Evolutionary conservation across 768 basidiomycete genomes (phyloP).

Genomic region (Tricholoma sp.): DNA sequence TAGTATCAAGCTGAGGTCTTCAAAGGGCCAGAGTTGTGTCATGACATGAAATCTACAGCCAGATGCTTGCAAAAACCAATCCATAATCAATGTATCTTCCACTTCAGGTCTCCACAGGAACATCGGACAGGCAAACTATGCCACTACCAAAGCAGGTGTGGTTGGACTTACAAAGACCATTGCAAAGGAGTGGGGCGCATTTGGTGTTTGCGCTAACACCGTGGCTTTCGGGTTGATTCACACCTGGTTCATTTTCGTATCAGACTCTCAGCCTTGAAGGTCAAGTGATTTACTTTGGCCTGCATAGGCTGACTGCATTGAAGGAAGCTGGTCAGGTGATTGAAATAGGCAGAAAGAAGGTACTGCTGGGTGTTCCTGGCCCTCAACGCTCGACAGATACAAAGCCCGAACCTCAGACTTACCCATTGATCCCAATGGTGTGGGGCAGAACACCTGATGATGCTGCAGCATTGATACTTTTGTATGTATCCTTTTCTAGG

Average conservation of each 20-base stretch:
- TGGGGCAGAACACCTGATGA: slow-evolving; percentile 70
- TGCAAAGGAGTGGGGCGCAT: slow-evolving; percentile 83
- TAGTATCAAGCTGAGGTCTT: too few species aligned
- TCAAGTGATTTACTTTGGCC: not conserved
- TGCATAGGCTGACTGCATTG: slow-evolving; percentile 60
- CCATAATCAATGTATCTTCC: slow-evolving; percentile 79
- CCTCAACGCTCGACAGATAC: slow-evolving; percentile 32
- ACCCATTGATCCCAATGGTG: slow-evolving; percentile 54
- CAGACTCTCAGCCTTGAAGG: not conserved
- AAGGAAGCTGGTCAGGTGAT: slow-evolving; percentile 76
- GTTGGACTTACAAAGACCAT: slow-evolving; percentile 81
- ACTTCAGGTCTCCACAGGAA: slow-evolving; percentile 83
- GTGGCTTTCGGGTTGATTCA: slow-evolving; percentile 75
- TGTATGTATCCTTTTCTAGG: slow-evolving; percentile 43
- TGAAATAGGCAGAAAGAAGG: slow-evolving; percentile 79
- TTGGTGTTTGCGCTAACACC: slow-evolving; percentile 78
- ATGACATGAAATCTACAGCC: slow-evolving; percentile 27
- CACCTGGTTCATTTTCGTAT: slow-evolving; percentile 47
- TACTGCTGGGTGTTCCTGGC: slow-evolving; percentile 74
- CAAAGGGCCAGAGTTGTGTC: too few species aligned
- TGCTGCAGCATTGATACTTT: slow-evolving; percentile 69
- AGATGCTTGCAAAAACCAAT: slow-evolving; percentile 59
- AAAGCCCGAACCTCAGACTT: slow-evolving; percentile 26
- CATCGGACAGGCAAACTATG: slow-evolving; percentile 82
- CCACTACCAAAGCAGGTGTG: slow-evolving; percentile 75